Base-by-base conservation (phyloP, 148 eudicot genomes). In the Salicornia ramosissima region DNA sequence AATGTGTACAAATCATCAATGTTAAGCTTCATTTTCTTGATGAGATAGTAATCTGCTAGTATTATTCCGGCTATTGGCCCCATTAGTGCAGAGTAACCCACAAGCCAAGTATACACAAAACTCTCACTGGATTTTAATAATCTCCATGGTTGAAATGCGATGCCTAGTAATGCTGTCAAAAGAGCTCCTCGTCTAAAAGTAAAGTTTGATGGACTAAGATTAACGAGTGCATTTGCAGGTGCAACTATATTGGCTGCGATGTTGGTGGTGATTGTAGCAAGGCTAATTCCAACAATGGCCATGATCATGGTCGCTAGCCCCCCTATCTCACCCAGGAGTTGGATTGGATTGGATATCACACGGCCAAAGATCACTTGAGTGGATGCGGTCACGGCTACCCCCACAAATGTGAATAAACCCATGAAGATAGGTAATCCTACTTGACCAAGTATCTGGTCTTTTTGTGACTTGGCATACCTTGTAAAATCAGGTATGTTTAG, bases 401-500 rank as follows among this genome's bases (percentile, higher is more conserved):
- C 99, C 25, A 94, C 96, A 68, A 94, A 94, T 10, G 99, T 94
- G 81, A 94, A 94, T 6, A 65, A 60, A 5, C 99, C 99, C 99
- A 94, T 94, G 73, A 90, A 86, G 18, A 94, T 21, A 0, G 99
- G 99, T 12, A 94, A 78, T 13, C 97, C 99, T 22, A 71, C 64
- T 71, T 94, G 99, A 26, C 99, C 99, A 0, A 81, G 74, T 34
- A 90, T 80, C 72, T 94, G 99, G 70, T 87, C 99, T n/a, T 46
- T 79, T 43, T 94, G 97, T 68, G 65, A 77, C 68, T 81, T 88
- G 55, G 99, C 96, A 65, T 79, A 87, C 18, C 99, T 82, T 3
- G 99, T 94, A 82, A 94, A 94, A 80, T 94, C 99, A 0, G 99
- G 96, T 30, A 94, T 94, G 81, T 94, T 94, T 0, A 94, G 88